These are phyloP conservation scores for Ogataea trehaloabstinens DNA, from an alignment of 805 yeast genomes.

Conservation along the genomic window DNA sequence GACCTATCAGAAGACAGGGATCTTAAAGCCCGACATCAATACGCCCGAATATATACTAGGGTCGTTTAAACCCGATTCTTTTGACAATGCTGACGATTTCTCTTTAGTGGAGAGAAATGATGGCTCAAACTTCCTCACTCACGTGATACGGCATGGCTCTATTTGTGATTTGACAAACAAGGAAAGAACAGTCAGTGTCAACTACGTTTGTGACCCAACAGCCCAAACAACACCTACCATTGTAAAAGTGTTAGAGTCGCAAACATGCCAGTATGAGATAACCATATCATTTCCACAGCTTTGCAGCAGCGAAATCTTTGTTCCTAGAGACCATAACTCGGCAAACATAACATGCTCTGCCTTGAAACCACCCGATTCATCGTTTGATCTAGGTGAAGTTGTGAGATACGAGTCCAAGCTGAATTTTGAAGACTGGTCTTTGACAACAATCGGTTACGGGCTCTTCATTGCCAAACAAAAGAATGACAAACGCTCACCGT, in stretches of 20 bases:
- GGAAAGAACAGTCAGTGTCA: slow-evolving; percentile 26
- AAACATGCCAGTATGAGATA: slow-evolving; percentile 32
- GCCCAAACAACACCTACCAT: slow-evolving; percentile 16
- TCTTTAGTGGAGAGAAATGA: slow-evolving; percentile 20
- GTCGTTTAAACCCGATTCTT: slow-evolving; percentile 9
- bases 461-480: slow-evolving; percentile 12
- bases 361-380: slow-evolving; percentile 3
- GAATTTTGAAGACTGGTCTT: slow-evolving; percentile 1
- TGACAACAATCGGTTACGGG: slow-evolving; percentile 19
- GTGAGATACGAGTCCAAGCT: slow-evolving; percentile 3
- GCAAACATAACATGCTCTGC: slow-evolving; percentile 22
- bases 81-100: slow-evolving; percentile 22
- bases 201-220: slow-evolving; percentile 26
- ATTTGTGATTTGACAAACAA: slow-evolving; percentile 34
- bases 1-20: background rate
- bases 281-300: slow-evolving; percentile 22
- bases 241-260: slow-evolving; percentile 25
- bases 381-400: background rate
- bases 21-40: slow-evolving; percentile 5
- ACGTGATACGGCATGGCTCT: slow-evolving; percentile 28
- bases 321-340: slow-evolving; percentile 8
- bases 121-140: slow-evolving; percentile 29
- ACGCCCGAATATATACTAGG: slow-evolving; percentile 21
- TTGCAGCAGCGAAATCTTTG: slow-evolving; percentile 22
- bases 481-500: background rate